A percentile compares a stretch with the other conserved stretches of the same genome.
phyloP scores from a whole-genome alignment of 768 basidiomycete genomes.

The Boletus reticuloceps region DNA sequence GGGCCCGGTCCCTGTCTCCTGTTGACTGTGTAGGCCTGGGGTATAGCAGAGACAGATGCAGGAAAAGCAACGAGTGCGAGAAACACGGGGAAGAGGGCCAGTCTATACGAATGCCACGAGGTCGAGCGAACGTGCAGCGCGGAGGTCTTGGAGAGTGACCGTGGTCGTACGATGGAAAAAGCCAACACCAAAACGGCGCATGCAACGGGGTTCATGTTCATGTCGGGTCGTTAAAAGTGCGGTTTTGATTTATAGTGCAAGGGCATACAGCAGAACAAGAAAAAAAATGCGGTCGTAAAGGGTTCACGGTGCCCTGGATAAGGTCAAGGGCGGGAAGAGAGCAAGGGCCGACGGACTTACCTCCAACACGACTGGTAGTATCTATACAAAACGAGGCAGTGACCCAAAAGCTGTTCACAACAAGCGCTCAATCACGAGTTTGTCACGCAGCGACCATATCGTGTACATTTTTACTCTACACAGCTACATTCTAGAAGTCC shows the following conservation, averaged over 20 bases:
- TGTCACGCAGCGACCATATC: neutral
- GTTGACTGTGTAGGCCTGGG: neutral
- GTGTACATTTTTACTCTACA: too few relatives aligned
- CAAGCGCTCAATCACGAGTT: neutral
- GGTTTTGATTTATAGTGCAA: neutral
- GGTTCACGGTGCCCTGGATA: conserved; percentile 1
- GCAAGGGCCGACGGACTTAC: too few relatives aligned
- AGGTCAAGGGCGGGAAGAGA: neutral
- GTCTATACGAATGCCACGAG: conserved; percentile 3
- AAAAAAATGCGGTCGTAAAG: neutral
- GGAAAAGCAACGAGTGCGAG: conserved; percentile 3
- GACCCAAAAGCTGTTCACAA: neutral
- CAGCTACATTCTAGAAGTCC: too few relatives aligned
- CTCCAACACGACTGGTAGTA: too few relatives aligned
- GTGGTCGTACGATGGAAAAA: neutral
- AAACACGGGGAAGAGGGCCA: neutral
- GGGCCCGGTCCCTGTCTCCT: neutral
- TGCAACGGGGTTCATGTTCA: neutral
- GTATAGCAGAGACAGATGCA: conserved; percentile 6
- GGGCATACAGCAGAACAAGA: neutral
- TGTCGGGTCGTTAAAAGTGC: conserved; percentile 1
- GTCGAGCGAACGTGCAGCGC: neutral
- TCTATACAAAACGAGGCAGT: neutral
- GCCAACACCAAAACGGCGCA: neutral
- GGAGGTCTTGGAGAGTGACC: neutral